Base-by-base conservation (phyloP, 2,329 filamentous ascomycete species). In the Dryadomyces sulphureus region DNA sequence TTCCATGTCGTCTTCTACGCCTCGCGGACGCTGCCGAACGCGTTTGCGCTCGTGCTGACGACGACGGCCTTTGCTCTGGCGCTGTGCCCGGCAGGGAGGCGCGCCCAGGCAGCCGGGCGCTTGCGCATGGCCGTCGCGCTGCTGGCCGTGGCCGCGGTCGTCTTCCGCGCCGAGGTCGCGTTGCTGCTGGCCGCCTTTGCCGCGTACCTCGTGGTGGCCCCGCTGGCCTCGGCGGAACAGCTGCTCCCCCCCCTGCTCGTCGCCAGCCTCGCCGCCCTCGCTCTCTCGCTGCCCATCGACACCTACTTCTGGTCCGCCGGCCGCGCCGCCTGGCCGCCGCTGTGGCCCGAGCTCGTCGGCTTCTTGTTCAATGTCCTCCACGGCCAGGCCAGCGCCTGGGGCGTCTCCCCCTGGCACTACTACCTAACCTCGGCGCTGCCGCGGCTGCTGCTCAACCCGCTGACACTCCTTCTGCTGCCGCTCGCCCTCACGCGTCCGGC, bases 1-100 rank as follows among this genome's bases (percentile, higher is more conserved):
- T 98, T 98, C 58, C 92, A 98, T 64, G 66, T 94, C 50, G 72
- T 92, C 50, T 98, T 87, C 63, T 98, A 98, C 66, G 82, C 89
- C 14, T 92, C 88, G 16, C 74, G 92, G 50, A 92, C 88, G 2
- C 66, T 98, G 53, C 92, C 92, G 2, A 98, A 98, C 60, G 94
- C 93, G 83, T 94, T 95, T 64, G 89, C 92, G 19, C 92, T 96
- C 65, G 77, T 79, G 9, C 65, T 95, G 48, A 86, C 52, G 12
- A 53, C 52, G 22, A 43, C 46, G 22, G 50, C 47, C 82, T 90
- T 68, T 63, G 80, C 70, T 32, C 22, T 41, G 16, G 20, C 50
- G 21, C 24, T 53, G 20, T 16, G 17, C 25, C 47, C 45, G 25
- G n/a, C 25, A 8, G 17, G n/a, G 21, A 21, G 60, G 65, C 27